Evolutionary conservation across 2,329 filamentous ascomycete species (phyloP).

Genomic region (Whalleya microplaca): DNA sequence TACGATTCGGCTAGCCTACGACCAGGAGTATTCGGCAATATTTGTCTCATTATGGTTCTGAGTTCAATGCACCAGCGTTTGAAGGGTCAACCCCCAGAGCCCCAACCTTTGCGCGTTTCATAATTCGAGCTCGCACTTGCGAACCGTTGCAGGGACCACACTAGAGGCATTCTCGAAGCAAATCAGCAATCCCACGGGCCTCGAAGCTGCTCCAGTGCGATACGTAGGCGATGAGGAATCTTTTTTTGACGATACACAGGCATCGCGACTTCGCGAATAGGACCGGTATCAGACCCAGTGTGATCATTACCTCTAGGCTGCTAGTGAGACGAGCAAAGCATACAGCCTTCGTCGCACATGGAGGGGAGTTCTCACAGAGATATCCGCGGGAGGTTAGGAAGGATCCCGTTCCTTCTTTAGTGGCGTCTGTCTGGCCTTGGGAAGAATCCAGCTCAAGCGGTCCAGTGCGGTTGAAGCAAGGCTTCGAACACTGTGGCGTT

Average conservation of each 20-base stretch:
- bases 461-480: neutral
- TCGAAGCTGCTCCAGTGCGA: neutral
- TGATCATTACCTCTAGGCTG: slow-evolving; percentile 19
- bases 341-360: slow-evolving; percentile 8
- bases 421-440: neutral
- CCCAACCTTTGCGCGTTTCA: slow-evolving; percentile 22
- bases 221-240: neutral
- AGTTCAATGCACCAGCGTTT: slow-evolving; percentile 19
- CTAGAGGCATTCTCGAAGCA: slow-evolving; percentile 6
- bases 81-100: slow-evolving; percentile 16
- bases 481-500: neutral
- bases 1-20: too few species aligned
- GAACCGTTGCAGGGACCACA: slow-evolving; percentile 12
- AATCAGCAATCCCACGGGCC: neutral
- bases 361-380: neutral
- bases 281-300: slow-evolving; percentile 3
- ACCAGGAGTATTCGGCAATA: slow-evolving; percentile 4
- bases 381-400: neutral
- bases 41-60: slow-evolving; percentile 8
- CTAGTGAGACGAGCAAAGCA: slow-evolving; percentile 18
- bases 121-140: slow-evolving; percentile 1
- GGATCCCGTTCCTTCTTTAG: neutral
- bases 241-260: neutral
- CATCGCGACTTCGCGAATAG: slow-evolving; percentile 3
- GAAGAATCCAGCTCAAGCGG: neutral